Percentiles rank a stretch among this genome's conserved stretches.
Evolutionary conservation across 306 rosid species (phyloP).

Genomic region (Betula pendula): DNA sequence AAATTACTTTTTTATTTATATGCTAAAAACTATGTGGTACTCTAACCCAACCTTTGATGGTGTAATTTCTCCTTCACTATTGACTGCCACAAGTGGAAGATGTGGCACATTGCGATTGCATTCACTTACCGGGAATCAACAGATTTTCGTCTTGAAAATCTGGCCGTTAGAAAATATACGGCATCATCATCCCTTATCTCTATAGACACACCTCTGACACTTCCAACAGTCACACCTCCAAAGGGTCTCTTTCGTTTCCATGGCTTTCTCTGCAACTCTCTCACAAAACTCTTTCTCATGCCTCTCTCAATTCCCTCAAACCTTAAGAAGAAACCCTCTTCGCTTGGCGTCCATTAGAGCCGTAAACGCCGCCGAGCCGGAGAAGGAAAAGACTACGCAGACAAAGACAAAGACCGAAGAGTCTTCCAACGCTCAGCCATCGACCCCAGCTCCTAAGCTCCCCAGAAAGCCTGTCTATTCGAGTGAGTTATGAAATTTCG

Average conservation of each 20-base stretch:
- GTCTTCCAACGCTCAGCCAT: slow-evolving; percentile 58
- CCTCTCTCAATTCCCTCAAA: slow-evolving; percentile 40
- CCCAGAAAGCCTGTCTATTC: slow-evolving; percentile 87
- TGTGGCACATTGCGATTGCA: slow-evolving; percentile 19
- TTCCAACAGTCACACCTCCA: slow-evolving; percentile 19
- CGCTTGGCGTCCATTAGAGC: slow-evolving; percentile 51
- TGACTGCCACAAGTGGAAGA: background rate
- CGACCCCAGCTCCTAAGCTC: slow-evolving; percentile 45
- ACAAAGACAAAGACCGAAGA: slow-evolving; percentile 46
- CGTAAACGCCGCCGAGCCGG: slow-evolving; percentile 54
- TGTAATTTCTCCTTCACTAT: too few relatives aligned
- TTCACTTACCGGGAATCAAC: background rate
- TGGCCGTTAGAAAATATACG: slow-evolving; percentile 20
- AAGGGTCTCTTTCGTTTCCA: slow-evolving; percentile 35
- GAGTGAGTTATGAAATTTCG: slow-evolving; percentile 41
- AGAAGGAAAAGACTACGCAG: slow-evolving; percentile 35
- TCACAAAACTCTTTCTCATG: slow-evolving; percentile 44
- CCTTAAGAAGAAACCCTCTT: slow-evolving; percentile 44
- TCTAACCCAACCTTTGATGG: too few relatives aligned
- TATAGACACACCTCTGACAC: background rate
- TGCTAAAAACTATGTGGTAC: too few relatives aligned
- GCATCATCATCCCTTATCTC: slow-evolving; percentile 36
- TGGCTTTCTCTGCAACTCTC: slow-evolving; percentile 59
- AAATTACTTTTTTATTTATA: too few relatives aligned
- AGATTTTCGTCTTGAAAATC: slow-evolving; percentile 22